phyloP scores from a whole-genome alignment of 768 basidiomycete species.

The Pholiota molesta region DNA sequence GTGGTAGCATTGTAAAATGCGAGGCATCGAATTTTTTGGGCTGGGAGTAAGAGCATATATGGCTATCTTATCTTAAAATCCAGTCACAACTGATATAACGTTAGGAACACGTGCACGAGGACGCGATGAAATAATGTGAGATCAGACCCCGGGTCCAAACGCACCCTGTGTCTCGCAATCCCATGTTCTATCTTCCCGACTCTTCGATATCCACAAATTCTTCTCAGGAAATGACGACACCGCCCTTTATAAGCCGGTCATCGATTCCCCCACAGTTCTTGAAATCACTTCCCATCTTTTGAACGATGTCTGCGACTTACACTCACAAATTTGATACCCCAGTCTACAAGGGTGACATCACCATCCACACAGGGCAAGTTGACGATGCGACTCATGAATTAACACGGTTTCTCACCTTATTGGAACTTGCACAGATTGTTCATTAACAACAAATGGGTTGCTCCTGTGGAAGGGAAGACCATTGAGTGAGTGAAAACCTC shows the following conservation, averaged over 20 bases:
- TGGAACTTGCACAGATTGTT: constrained; percentile 50
- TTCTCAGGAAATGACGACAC: neutral
- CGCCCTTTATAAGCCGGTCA: neutral
- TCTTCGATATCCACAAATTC: neutral
- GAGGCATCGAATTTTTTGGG: no score
- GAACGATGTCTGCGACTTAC: constrained; percentile 38
- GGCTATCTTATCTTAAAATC: no score
- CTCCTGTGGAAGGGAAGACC: constrained; percentile 55
- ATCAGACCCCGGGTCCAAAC: no score
- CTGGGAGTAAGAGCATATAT: no score
- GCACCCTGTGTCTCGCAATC: neutral
- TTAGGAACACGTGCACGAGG: no score
- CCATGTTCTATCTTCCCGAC: neutral
- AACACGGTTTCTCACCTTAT: neutral
- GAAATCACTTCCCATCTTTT: neutral
- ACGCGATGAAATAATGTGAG: no score
- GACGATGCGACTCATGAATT: neutral
- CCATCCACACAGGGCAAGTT: constrained; percentile 55
- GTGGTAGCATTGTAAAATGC: no score
- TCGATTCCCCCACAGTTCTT: neutral
- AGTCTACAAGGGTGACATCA: constrained; percentile 55
- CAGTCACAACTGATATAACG: no score
- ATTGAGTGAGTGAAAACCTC: constrained; percentile 57
- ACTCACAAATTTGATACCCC: constrained; percentile 54
- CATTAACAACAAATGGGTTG: constrained; percentile 70